phyloP scores from a whole-genome alignment of 768 basidiomycete genomes.

The Tylopilus rubrobrunneus region DNA sequence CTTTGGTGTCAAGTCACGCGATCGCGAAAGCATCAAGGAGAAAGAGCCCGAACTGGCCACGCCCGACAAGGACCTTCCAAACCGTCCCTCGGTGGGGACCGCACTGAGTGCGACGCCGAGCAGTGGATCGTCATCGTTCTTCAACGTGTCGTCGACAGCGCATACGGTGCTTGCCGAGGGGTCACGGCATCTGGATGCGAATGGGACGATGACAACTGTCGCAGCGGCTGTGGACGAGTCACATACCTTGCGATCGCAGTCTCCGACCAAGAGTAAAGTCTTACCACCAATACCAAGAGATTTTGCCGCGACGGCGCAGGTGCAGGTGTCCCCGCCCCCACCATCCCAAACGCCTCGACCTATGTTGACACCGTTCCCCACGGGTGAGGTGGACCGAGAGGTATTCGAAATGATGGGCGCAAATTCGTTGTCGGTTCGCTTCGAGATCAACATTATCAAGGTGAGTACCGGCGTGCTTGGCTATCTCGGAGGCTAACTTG shows the following conservation, averaged over 20 bases:
- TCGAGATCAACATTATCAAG: constrained; percentile 97
- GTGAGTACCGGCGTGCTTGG: constrained; percentile 41
- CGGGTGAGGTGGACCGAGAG: constrained; percentile 63
- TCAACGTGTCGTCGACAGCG: constrained; percentile 67
- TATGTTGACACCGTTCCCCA: constrained; percentile 49
- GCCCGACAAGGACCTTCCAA: constrained; percentile 45
- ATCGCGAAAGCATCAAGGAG: constrained; percentile 42
- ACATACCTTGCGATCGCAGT: constrained; percentile 39
- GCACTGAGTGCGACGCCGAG: constrained; percentile 63
- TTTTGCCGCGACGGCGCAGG: constrained; percentile 37
- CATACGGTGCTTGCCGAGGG: constrained; percentile 38
- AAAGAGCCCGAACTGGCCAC: constrained; percentile 38
- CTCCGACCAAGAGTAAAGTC: constrained; percentile 57
- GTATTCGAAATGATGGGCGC: constrained; percentile 71
- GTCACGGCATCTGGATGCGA: constrained; percentile 26
- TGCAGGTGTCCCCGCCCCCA: constrained; percentile 2
- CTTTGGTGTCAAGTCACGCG: constrained; percentile 61
- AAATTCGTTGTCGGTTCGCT: constrained; percentile 83
- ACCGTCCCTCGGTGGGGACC: constrained; percentile 41
- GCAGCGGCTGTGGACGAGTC: constrained; percentile 25
- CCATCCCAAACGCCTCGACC: constrained; percentile 35
- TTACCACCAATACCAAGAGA: constrained; percentile 82
- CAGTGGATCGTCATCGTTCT: constrained; percentile 80
- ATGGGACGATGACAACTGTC: constrained; percentile 20
- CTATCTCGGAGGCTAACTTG: background rate